These are phyloP conservation scores for Gossypium schwendimanii DNA, from an alignment of 441 rosid species.

Conservation along the genomic window DNA sequence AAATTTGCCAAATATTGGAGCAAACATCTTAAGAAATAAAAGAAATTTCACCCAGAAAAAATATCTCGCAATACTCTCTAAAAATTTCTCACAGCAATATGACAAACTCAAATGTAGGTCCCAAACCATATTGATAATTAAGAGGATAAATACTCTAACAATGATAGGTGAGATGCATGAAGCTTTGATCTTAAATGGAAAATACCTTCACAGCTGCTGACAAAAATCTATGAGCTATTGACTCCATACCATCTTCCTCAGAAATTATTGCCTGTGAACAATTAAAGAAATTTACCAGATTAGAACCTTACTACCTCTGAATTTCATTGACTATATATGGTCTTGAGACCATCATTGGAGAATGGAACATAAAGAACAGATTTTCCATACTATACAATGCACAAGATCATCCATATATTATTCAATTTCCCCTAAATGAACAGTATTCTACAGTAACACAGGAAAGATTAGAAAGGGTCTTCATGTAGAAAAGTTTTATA, in stretches of 20 bases:
- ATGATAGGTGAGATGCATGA: neutral
- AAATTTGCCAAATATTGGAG: neutral
- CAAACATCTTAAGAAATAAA: neutral
- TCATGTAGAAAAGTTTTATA: neutral
- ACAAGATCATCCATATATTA: neutral
- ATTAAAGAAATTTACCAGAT: neutral
- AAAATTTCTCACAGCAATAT: neutral
- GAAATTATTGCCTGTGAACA: constrained; percentile 60
- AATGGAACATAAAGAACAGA: neutral
- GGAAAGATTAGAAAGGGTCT: neutral
- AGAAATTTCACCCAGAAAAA: neutral
- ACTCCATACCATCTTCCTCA: constrained; percentile 97
- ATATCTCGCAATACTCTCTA: neutral
- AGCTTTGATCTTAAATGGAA: neutral
- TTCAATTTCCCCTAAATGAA: neutral
- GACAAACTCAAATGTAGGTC: neutral
- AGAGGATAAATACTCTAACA: neutral
- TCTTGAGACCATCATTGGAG: neutral
- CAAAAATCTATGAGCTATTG: constrained; percentile 86
- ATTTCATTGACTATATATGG: neutral
- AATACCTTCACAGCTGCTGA: constrained; percentile 92
- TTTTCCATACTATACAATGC: neutral
- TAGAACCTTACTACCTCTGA: neutral
- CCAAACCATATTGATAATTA: neutral
- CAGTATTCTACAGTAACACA: neutral